Conservation (phyloP, 2,329 filamentous ascomycete species). For the Coniosporium uncinatum region DNA sequence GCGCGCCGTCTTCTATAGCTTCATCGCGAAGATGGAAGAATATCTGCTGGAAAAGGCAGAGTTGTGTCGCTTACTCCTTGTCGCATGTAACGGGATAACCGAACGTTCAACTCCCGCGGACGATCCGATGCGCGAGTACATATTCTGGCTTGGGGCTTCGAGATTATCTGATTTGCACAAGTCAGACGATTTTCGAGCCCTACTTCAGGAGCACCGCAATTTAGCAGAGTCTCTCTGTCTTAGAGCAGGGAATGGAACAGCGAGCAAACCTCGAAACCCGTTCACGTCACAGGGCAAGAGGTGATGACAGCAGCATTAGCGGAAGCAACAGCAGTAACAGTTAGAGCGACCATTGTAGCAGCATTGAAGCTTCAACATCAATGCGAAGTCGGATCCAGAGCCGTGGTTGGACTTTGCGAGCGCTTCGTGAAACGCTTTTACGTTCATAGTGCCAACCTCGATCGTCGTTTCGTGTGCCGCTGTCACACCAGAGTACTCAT, state of each 20-base stretch:
- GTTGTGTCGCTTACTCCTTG: neutral
- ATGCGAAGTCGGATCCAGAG: no score
- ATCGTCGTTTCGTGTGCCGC: no score
- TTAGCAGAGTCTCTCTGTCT: neutral
- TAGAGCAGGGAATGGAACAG: slow-evolving; percentile 2
- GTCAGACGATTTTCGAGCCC: slow-evolving; percentile 1
- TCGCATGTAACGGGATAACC: slow-evolving; percentile 1
- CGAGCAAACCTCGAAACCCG: neutral
- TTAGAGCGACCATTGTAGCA: no score
- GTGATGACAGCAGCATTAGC: no score
- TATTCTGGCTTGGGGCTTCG: slow-evolving; percentile 2
- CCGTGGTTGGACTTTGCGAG: no score
- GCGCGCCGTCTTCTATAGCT: neutral
- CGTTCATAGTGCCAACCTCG: no score
- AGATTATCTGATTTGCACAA: neutral
- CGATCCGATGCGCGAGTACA: slow-evolving; percentile 3
- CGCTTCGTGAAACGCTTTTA: no score
- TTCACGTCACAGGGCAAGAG: no score
- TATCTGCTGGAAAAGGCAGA: neutral
- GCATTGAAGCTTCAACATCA: no score
- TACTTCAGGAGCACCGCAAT: neutral
- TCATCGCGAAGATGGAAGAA: neutral
- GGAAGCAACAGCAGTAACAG: no score
- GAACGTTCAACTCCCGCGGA: slow-evolving; percentile 1
- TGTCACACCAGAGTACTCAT: no score